Evolutionary conservation across 495 filamentous ascomycete genomes (phyloP), one percentile per base, ranked within the genome.

Genomic region (Lepidopterella palustris): DNA sequence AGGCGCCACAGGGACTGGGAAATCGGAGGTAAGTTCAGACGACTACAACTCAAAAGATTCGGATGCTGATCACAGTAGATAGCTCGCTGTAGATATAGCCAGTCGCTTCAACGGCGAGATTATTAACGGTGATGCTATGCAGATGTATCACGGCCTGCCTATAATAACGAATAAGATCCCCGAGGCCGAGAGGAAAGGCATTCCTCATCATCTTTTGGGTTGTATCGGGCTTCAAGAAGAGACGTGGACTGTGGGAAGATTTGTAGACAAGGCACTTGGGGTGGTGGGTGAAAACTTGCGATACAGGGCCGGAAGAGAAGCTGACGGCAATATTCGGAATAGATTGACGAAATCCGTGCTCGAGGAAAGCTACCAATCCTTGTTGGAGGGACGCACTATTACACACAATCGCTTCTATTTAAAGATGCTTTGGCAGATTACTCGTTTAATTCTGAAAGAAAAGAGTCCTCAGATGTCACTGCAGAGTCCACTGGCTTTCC

Each of bases 81-180:
- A 97, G 92, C 87, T 99, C 62, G 95, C 95, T 53, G 88, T 99
- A 8, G 88, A 95, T 48, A 71, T 99, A 27, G 93, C 95, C 3
- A 77, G 78, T 32, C 80, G 79, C 31, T 92, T 88, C 74, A 87
- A 95, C 72, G 95, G 95, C 63, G 95, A 99, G 74, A 82, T 99
- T 54, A 89, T 99, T 77, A 99, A 99, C 70, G 91, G 88, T 52
- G 95, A 99, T 76, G 93, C 93, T n/a, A 93, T 99, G 89, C 95
- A 97, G 71, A 86, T 99, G 80, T 99, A 99, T 67, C 78, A 83
- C 31, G 95, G 92, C 8, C 77, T 99, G 20, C 91, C 93, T 0
- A 87, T 97, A 62, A 92, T 97, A 56, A 99, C 95, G 18, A 99
- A 99, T 72, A 92, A 97, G 69, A 84, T 96, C 60, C 78, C 87